Base-by-base conservation (phyloP, 1,284 basidiomycete genomes). In the Fomitopsis schrenkii region DNA sequence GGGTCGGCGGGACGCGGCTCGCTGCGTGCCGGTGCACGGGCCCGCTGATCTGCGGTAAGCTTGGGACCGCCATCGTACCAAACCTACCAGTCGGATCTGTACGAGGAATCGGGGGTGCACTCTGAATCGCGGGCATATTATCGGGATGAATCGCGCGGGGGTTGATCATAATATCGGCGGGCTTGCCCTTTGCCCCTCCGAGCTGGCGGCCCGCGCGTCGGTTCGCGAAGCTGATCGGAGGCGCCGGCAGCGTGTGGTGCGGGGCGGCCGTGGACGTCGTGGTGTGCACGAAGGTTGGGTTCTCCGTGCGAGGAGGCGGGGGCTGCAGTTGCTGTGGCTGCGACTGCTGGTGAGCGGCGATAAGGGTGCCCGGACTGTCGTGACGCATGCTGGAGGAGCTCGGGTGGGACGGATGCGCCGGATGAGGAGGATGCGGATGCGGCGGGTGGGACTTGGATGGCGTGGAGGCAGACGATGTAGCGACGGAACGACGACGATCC, bases 111-210 rank as follows among this genome's bases (percentile, higher is more conserved):
- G 89, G 86, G 2, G 89, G 89, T 0, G 89, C 89, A 67, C 88
- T 90, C 71, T 91, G 88, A 48, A 91, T 88, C 33, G 61, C 64
- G 26, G 87, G 88, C 56, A 82, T 82, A 59, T 83, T 80, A 66
- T 86, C 82, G 6, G 82, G 79, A 45, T 82, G 80, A 0, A 78
- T 70, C 61, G 86, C 85, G 55, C 86, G 76, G 6, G 89, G 88
- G 66, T 83, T 87, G 76, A 91, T 90, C 64, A 90, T 70, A 62
- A 91, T 87, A 70, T 91, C 90, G 2, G 90, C 89, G 0, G 89
- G 89, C 71, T 90, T 91, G 73, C 79, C 86, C 74, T 84, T 87
- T 33, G 75, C 77, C 17, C 75, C 75, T 4, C 84, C 86, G 0
- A 85, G 64, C 63, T 84, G 83, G 19, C 69, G 69, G 38, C 80